Conservation (phyloP, 1,139 yeast species). For the Hyphopichia khmerensis region DNA sequence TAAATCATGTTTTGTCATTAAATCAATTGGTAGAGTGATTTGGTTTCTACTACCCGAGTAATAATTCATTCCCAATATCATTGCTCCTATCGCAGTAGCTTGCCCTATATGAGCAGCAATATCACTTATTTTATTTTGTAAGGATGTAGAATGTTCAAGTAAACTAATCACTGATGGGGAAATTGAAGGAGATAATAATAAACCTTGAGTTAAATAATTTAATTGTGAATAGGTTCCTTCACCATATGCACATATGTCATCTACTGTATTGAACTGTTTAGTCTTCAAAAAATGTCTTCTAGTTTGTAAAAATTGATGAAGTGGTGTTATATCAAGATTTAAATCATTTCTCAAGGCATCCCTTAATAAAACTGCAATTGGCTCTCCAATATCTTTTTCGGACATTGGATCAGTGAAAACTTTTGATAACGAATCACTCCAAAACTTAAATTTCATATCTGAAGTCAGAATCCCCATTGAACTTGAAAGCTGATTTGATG, state of each 20-base stretch:
- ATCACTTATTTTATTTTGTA: constrained; percentile 52
- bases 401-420: constrained; percentile 42
- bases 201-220: constrained; percentile 65
- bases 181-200: constrained; percentile 55
- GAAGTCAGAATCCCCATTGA: constrained; percentile 44
- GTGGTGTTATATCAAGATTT: constrained; percentile 52
- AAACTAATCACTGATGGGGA: constrained; percentile 57
- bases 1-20: constrained; percentile 52
- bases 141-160: constrained; percentile 43
- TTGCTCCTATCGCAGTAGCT: constrained; percentile 69
- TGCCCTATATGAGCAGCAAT: constrained; percentile 84
- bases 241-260: constrained; percentile 72
- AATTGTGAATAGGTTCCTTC: constrained; percentile 80
- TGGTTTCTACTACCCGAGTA: constrained; percentile 53
- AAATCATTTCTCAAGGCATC: constrained; percentile 50
- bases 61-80: constrained; percentile 61
- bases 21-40: constrained; percentile 62
- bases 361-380: constrained; percentile 57
- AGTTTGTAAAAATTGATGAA: constrained; percentile 63
- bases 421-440: constrained; percentile 53
- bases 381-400: constrained; percentile 53
- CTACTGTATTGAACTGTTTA: constrained; percentile 46
- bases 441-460: constrained; percentile 59
- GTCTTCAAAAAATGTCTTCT: constrained; percentile 52
- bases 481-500: constrained; percentile 27